Evolutionary conservation across 2,329 filamentous ascomycete species (phyloP), one percentile per base, ranked within the genome.

Genomic region (Claviceps paspali): DNA sequence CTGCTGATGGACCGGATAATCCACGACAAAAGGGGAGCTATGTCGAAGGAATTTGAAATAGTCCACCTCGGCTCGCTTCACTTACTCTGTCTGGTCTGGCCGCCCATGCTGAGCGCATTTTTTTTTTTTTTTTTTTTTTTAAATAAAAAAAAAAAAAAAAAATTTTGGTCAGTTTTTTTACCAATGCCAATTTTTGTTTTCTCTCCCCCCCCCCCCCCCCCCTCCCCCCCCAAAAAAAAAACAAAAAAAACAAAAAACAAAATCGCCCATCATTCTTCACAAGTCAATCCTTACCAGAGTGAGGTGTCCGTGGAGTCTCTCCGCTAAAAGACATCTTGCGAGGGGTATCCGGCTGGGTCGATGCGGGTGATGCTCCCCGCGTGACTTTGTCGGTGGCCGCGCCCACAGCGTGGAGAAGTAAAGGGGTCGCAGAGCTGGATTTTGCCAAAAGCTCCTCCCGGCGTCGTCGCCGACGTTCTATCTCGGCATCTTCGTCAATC

Each of bases 371-470:
- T 27, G 61, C 61, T 38, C 67, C 49, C 62, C 43, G 68, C 61
- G 47, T 45, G 44, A 73, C 77, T 45, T 70, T 74, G 34, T 70
- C 65, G 41, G 72, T 67, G 33, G 70, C 64, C 41, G 72, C 68
- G 45, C 79, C 74, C 28, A 88, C 64, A 41, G 81, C 79, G 59
- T 87, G 78, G 44, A 88, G 74, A 42, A 82, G 70, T 50, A 88
- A 67, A 36, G 82, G 80, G 35, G 79, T 78, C 36, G 77, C 72
- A 49, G 79, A 77, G 46, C 76, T 77, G 50, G 85, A 81, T 63
- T 86, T 92, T 54, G 83, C 81, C 53, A 85, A 73, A 45, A 93
- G 81, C 45, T 84, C 83, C 61, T 91, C 83, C 46, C 87, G 79
- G 41, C 82, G 76, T 53, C 81, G 85, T 21, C 86, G 80, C 38